phyloP scores from a whole-genome alignment of 805 yeast genomes.

The Candida pseudoglaebosa region DNA sequence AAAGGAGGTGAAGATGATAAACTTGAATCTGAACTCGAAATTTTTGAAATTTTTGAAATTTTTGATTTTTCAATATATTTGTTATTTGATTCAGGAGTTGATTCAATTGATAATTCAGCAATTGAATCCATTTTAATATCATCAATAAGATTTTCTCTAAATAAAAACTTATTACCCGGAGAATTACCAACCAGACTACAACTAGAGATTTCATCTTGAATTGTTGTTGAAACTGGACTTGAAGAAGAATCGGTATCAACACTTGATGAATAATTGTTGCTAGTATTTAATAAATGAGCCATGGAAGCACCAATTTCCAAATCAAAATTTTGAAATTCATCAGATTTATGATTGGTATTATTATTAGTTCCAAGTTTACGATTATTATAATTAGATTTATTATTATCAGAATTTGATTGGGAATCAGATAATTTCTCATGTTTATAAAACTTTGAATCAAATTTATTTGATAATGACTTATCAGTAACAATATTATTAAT shows the following conservation, averaged over 20 bases:
- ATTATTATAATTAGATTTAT: constrained; percentile 3
- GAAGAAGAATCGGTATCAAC: constrained; percentile 4
- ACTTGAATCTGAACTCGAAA: constrained; percentile 12
- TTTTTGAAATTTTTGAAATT: neutral
- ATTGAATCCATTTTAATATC: constrained; percentile 24
- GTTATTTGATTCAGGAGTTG: constrained; percentile 17
- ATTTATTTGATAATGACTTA: no score
- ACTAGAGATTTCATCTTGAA: constrained; percentile 11
- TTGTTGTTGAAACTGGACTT: constrained; percentile 1
- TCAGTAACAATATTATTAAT: constrained; percentile 7
- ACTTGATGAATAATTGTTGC: constrained; percentile 3
- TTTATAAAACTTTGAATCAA: no score
- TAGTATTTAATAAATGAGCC: constrained; percentile 32
- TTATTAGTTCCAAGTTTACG: constrained; percentile 7
- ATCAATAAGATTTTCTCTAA: constrained; percentile 5
- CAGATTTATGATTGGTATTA: constrained; percentile 1
- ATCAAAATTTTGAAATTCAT: constrained; percentile 24
- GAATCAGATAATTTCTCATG: no score
- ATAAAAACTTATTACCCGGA: constrained; percentile 5
- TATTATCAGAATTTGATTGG: no score
- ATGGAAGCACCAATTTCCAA: constrained; percentile 45
- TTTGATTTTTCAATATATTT: neutral
- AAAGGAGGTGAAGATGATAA: constrained; percentile 15
- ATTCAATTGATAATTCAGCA: constrained; percentile 30
- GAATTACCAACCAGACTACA: constrained; percentile 39